Evolutionary conservation across 805 yeast genomes (phyloP), one percentile per base, ranked within the genome.

Genomic region (Maudiozyma barnettii): DNA sequence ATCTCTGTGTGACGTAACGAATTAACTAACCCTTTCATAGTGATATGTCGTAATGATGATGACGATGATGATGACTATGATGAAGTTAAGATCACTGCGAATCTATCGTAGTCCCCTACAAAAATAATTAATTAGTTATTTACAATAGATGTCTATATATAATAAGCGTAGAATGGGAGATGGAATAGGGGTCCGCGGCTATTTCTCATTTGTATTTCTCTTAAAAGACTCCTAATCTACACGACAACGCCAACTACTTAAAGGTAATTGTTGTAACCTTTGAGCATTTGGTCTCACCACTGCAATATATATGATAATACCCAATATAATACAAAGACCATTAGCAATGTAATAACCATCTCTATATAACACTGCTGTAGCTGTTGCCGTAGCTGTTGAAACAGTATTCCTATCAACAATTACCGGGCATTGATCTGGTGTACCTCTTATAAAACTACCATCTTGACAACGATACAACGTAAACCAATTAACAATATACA

Each of bases 341-440:
- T 89, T 91, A 37, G 95, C 82, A 44, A 75, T 72, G 65, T 81
- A 88, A 66, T 90, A 91, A 0, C 99, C 99, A 65, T 93, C 98
- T 46, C 75, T 71, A 1, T 75, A 46, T 2, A 77, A 65, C 0
- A 58, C 49, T 49, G 88, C 79, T 3, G 49, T 47, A 1, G 96
- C 96, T 6, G 79, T 29, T 29, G 31, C 13, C 50, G 29, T 47
- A 52, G 30, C 55, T 51, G 29, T 62, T 47, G 14, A n/a, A n/a
- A n/a, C n/a, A n/a, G n/a, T 6, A 26, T 26, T 12, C 8, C 10
- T 26, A 23, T 23, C 8, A 23, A 5, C 31, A 45, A 19, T 52
- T 49, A 43, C 52, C 14, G 36, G 23, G 9, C 36, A 33, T 33
- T 26, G 16, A 12, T 23, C 33, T 6, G 20, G 38, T 7, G 18